phyloP scores from a whole-genome alignment of 352 stramenopile genomes.

The Globisporangium carolinianum region DNA sequence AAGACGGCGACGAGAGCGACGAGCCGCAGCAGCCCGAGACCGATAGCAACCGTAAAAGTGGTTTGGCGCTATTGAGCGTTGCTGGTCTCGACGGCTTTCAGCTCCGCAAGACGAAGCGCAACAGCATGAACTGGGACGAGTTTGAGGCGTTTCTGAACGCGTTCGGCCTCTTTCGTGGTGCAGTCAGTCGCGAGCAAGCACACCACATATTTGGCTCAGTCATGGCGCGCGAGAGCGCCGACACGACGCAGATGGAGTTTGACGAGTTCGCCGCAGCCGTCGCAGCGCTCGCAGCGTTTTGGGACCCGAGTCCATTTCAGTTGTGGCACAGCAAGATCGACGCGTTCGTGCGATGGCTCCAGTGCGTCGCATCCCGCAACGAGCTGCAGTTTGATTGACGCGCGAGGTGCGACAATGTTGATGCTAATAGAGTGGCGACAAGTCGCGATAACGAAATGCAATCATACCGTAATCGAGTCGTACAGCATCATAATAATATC shows the following conservation, averaged over 20 bases:
- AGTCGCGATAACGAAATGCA: no score
- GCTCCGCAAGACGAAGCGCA: slow-evolving; percentile 45
- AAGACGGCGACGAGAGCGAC: slow-evolving; percentile 19
- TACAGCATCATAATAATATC: no score
- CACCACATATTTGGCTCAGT: slow-evolving; percentile 34
- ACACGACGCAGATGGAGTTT: slow-evolving; percentile 48
- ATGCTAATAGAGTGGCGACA: no score
- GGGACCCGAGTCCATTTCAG: slow-evolving; percentile 40
- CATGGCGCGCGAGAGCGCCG: slow-evolving; percentile 48
- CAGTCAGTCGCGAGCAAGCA: slow-evolving; percentile 7
- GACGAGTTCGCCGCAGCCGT: slow-evolving; percentile 48
- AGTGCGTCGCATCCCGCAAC: slow-evolving; percentile 1
- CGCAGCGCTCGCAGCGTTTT: slow-evolving; percentile 34
- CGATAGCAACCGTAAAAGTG: no score
- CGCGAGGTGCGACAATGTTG: not conserved
- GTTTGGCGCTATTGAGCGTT: not conserved
- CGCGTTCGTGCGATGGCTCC: slow-evolving; percentile 25
- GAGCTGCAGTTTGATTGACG: slow-evolving; percentile 9
- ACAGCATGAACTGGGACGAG: slow-evolving; percentile 44
- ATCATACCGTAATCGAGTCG: no score
- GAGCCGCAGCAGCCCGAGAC: not conserved
- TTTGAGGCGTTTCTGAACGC: slow-evolving; percentile 31
- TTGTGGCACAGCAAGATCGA: slow-evolving; percentile 52
- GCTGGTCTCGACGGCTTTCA: slow-evolving; percentile 21
- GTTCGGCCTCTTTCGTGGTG: slow-evolving; percentile 19